phyloP scores from a whole-genome alignment of 352 stramenopile genomes.

The Phytopythium chamaehyphon region DNA sequence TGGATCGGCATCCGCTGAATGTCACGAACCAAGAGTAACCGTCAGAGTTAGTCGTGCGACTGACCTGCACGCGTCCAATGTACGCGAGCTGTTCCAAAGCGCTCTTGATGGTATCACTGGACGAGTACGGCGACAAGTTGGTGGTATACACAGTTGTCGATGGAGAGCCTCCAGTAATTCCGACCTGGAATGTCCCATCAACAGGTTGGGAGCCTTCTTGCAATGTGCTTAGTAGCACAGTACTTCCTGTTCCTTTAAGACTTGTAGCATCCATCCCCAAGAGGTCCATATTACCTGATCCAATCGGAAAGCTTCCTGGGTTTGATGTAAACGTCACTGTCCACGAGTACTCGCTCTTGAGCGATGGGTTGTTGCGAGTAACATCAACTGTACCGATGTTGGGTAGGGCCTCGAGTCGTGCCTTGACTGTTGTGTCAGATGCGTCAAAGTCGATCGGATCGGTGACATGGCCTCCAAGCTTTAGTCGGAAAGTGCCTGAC shows the following conservation, averaged over 20 bases:
- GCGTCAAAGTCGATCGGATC: constrained; percentile 90
- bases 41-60: constrained; percentile 43
- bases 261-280: constrained; percentile 35
- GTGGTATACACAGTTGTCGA: constrained; percentile 26
- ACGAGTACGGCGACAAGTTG: constrained; percentile 56
- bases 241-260: constrained; percentile 42
- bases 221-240: constrained; percentile 23
- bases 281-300: constrained; percentile 53
- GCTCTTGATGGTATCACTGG: constrained; percentile 29
- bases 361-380: constrained; percentile 66
- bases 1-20: constrained; percentile 79
- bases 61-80: constrained; percentile 65
- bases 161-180: constrained; percentile 25
- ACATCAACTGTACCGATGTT: constrained; percentile 92
- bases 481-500: constrained; percentile 84
- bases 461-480: constrained; percentile 85
- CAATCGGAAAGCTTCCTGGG: constrained; percentile 89
- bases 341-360: constrained; percentile 92
- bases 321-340: constrained; percentile 92
- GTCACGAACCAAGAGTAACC: constrained; percentile 91
- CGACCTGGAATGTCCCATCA: constrained; percentile 59
- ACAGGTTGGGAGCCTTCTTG: constrained; percentile 53
- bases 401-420: constrained; percentile 86
- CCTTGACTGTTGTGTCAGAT: constrained; percentile 90
- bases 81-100: constrained; percentile 42